Evolutionary conservation across 2,329 filamentous ascomycete genomes (phyloP).

Genomic region (Fusarium sp.): DNA sequence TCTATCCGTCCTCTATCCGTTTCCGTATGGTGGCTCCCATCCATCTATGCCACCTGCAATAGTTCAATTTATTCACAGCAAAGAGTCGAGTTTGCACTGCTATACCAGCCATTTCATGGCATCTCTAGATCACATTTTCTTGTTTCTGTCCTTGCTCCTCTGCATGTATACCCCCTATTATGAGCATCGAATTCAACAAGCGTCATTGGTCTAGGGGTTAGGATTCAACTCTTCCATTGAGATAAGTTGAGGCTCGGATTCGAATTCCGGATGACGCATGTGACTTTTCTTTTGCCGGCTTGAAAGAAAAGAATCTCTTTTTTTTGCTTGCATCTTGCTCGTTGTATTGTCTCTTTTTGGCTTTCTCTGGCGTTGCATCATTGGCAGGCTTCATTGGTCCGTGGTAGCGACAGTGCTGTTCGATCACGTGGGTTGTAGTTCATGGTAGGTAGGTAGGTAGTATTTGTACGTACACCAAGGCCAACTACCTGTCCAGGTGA

Average conservation of each 20-base stretch:
- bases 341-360: not conserved
- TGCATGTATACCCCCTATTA: not conserved
- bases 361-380: not conserved
- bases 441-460: too few species aligned
- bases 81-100: not conserved
- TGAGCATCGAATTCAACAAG: not conserved
- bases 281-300: not conserved
- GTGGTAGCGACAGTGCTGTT: not conserved
- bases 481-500: not conserved
- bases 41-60: not conserved
- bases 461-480: not conserved
- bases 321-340: not conserved
- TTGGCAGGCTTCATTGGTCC: not conserved
- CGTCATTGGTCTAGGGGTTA: slow-evolving; percentile 3
- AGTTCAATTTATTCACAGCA: not conserved
- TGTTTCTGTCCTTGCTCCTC: not conserved
- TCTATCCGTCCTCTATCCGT: not conserved
- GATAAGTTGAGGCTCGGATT: slow-evolving; percentile 2
- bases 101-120: too few species aligned
- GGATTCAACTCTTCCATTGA: slow-evolving; percentile 2
- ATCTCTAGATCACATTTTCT: not conserved
- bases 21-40: not conserved
- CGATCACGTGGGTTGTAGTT: not conserved
- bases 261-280: slow-evolving; percentile 1
- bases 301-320: not conserved